Percentiles rank a stretch among this genome's conserved stretches.
These are phyloP conservation scores for Reutealis trisperma DNA, from an alignment of 345 rosid species.

Conservation along the genomic window DNA sequence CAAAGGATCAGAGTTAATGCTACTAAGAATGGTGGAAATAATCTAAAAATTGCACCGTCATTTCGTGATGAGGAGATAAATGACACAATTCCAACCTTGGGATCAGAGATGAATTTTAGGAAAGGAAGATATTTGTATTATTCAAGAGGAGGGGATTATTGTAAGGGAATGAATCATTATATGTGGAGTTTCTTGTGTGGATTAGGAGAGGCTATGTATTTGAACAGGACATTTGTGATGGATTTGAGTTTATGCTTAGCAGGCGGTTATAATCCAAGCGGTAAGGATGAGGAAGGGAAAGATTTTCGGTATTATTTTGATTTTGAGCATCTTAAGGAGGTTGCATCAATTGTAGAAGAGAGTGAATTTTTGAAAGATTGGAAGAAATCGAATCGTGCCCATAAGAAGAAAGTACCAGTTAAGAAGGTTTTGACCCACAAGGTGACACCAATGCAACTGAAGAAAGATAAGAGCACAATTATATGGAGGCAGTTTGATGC, in stretches of 20 bases:
- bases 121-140: conserved; percentile 84
- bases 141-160: conserved; percentile 86
- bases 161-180: conserved; percentile 95
- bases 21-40: conserved; percentile 13
- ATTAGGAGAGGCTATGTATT: conserved; percentile 88
- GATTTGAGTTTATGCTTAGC: conserved; percentile 84
- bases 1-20: conserved; percentile 19
- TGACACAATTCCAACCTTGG: conserved; percentile 31
- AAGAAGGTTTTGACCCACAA: conserved; percentile 71
- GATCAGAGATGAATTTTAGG: conserved; percentile 45
- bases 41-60: conserved; percentile 16
- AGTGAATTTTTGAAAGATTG: conserved; percentile 73
- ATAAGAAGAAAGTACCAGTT: conserved; percentile 68
- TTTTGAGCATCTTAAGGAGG: conserved; percentile 88
- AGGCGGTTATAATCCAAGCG: conserved; percentile 56
- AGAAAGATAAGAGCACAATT: conserved; percentile 72
- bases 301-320: conserved; percentile 88
- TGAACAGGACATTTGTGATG: conserved; percentile 89
- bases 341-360: conserved; percentile 75
- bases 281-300: conserved; percentile 80
- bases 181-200: conserved; percentile 97
- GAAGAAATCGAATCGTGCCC: conserved; percentile 81
- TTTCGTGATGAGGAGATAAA: conserved; percentile 31
- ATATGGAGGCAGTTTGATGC: conserved; percentile 91
- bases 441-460: conserved; percentile 67